Conservation (phyloP, 345 rosid species). For the Erysimum cheiranthoides region DNA sequence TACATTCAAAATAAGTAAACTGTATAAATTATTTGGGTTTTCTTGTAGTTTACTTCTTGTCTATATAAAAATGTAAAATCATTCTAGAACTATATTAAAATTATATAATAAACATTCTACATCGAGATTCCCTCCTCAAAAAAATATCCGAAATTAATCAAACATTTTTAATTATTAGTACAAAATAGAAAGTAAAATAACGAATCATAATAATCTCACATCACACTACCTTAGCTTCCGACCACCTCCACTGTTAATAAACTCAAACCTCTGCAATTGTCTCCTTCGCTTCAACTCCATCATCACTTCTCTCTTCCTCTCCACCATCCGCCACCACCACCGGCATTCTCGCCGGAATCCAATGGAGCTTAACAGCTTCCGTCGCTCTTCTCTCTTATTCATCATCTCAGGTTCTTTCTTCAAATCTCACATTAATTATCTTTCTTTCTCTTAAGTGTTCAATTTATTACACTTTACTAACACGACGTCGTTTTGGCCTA, state of each 20-base stretch:
- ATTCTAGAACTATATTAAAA: neutral
- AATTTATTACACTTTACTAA: neutral
- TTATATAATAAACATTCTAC: neutral
- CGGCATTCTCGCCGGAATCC: constrained; percentile 25
- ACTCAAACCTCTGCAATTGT: constrained; percentile 27
- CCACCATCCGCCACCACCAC: constrained; percentile 20
- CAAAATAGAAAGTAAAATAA: constrained; percentile 14
- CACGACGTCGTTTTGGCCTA: neutral
- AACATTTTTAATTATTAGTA: constrained; percentile 9
- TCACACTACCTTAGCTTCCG: constrained; percentile 18
- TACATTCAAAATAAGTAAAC: no score
- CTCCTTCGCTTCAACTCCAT: constrained; percentile 6
- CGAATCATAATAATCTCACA: constrained; percentile 27
- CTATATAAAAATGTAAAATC: neutral
- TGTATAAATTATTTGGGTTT: neutral
- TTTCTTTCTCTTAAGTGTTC: neutral
- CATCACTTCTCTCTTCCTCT: constrained; percentile 26
- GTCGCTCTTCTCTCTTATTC: constrained; percentile 23
- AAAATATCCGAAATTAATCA: constrained; percentile 8
- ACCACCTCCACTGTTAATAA: constrained; percentile 16
- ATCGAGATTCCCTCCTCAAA: constrained; percentile 39
- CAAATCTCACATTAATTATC: neutral
- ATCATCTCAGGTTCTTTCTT: constrained; percentile 41
- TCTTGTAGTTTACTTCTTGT: neutral
- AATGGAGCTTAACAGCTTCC: constrained; percentile 37